Percentiles rank a stretch among this genome's conserved stretches.
Evolutionary conservation across 108 stramenopile species (phyloP).

Genomic region (Cylindrotheca closterium): DNA sequence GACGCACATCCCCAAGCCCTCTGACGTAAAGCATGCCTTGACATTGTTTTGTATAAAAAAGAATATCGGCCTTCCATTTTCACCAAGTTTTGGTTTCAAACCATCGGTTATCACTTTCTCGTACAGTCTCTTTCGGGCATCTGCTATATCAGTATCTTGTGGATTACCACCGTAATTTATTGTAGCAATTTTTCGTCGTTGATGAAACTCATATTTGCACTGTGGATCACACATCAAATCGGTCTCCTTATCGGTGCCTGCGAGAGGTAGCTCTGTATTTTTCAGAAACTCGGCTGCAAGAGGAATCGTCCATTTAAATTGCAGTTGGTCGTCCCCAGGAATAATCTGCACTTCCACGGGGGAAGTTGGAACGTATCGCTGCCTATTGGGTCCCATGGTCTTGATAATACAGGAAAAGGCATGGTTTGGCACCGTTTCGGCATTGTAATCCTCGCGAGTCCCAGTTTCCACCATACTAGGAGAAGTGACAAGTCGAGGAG

Average conservation of each 20-base stretch:
- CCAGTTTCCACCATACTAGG: constrained; percentile 65
- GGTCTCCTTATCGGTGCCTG: constrained; percentile 38
- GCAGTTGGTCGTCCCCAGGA: constrained; percentile 22
- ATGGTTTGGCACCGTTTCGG: constrained; percentile 71
- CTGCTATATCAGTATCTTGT: constrained; percentile 73
- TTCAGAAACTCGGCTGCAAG: constrained; percentile 58
- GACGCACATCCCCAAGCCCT: constrained; percentile 81
- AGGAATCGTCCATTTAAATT: constrained; percentile 58
- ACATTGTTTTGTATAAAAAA: constrained; percentile 79
- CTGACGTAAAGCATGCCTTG: constrained; percentile 75
- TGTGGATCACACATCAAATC: constrained; percentile 14
- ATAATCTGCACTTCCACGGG: constrained; percentile 69
- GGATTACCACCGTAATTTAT: constrained; percentile 66
- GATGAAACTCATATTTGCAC: constrained; percentile 32
- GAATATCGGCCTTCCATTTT: constrained; percentile 72
- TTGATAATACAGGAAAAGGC: constrained; percentile 76
- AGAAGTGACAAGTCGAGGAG: constrained; percentile 52
- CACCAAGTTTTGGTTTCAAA: constrained; percentile 62
- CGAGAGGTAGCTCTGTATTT: constrained; percentile 49
- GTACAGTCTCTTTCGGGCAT: constrained; percentile 67
- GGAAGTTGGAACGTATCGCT: constrained; percentile 62
- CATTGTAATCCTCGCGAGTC: constrained; percentile 46
- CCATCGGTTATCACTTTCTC: constrained; percentile 74
- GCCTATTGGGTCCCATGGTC: constrained; percentile 73
- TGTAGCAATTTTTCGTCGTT: constrained; percentile 65